Base-by-base conservation (phyloP, 2,329 filamentous ascomycete species). In the Ascochyta pisi region DNA sequence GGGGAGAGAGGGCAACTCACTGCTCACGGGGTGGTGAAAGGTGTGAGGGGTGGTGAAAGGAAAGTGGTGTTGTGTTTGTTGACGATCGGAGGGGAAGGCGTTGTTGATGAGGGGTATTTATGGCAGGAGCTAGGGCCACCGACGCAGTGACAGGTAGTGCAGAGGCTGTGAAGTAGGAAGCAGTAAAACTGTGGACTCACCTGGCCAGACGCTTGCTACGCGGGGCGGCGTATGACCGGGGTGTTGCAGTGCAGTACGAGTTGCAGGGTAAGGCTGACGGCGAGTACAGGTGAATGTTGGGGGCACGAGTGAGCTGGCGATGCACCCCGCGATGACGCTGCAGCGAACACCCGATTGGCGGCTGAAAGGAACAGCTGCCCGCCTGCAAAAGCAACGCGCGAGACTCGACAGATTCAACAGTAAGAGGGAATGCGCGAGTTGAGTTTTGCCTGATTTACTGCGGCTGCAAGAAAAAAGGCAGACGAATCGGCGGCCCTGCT, bases 321-420 rank as follows among this genome's bases (percentile, higher is more conserved):
- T 50, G 51, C 51, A 63, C 66, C 66, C 65, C 66, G 62, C 68
- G 66, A 70, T 73, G 70, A 74, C 68, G 67, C 64, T 65, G 48
- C 50, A 51, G 58, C 50, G 49, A 54, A 50, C 52, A 60, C 58
- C 62, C 59, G 54, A 69, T 73, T 71, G 68, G 69, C 31, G 55
- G 59, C 60, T 23, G 40, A 27, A 48, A 19, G 19, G 45, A 54
- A 39, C 43, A 29, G 15, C 5, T 38, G 29, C 47, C 37, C 39
- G 42, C 33, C 37, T 43, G 42, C 38, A 31, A 41, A 38, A 56
- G 31, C 5, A 27, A 46, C 35, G 35, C 46, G 37, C 29, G 26
- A 37, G 16, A 29, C 8, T 41, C 24, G 38, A 19, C 33, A 39
- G 22, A 45, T 40, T 43, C 29, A 42, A 51, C 13, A 51, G 38